Evolutionary conservation across 768 basidiomycete species (phyloP).

Genomic region (Hygrocybe punicea): DNA sequence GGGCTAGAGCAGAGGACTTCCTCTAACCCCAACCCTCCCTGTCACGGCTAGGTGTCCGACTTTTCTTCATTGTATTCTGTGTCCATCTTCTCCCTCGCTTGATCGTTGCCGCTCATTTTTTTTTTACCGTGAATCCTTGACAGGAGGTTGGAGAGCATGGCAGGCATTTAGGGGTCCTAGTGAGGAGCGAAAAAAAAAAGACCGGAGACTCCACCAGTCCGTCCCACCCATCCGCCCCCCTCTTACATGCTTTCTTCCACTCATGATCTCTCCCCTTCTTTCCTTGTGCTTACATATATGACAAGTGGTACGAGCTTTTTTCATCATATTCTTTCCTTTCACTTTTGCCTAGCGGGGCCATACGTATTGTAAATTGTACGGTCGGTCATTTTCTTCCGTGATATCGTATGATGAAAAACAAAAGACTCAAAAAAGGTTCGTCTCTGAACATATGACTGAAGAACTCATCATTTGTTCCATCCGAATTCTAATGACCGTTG

Average conservation of each 20-base stretch:
- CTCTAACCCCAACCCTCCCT: conserved; percentile 36
- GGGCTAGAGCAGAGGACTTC: conserved; percentile 85
- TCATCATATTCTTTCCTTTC: neutral
- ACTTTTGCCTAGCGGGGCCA: neutral
- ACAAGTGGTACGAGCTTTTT: conserved; percentile 17
- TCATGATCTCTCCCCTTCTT: conserved; percentile 3
- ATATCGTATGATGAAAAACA: neutral
- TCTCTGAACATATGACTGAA: neutral
- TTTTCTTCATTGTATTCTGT: neutral
- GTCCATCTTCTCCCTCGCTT: neutral
- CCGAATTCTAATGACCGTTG: too few species aligned
- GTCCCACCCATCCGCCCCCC: conserved; percentile 27
- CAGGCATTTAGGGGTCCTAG: neutral
- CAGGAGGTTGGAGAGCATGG: neutral
- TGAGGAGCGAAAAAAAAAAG: neutral
- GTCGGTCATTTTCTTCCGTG: conserved; percentile 30
- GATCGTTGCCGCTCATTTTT: neutral
- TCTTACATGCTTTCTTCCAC: conserved; percentile 10
- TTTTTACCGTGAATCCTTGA: neutral
- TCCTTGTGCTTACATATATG: neutral
- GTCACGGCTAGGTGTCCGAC: neutral
- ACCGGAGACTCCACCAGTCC: conserved; percentile 28
- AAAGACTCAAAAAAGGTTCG: neutral
- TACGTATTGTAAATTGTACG: conserved; percentile 38
- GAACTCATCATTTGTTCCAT: too few species aligned